Evolutionary conservation across 164 flowering plant species (phyloP), one percentile per base, ranked within the genome.

Genomic region (Kalanchoe fedtschenkoi): DNA sequence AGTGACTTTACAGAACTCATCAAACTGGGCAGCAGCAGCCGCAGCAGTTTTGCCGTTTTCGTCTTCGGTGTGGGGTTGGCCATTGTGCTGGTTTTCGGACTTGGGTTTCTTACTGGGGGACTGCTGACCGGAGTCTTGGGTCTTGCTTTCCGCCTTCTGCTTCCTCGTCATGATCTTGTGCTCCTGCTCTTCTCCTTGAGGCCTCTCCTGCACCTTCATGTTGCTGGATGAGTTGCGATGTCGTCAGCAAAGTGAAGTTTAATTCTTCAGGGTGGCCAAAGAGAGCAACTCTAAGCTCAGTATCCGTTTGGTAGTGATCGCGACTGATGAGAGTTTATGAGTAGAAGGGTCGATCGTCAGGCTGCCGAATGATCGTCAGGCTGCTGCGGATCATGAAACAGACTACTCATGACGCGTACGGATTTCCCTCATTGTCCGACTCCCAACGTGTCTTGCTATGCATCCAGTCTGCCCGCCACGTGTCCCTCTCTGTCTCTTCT

Each of bases 171-270:
- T 67, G 60, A 63, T 46, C 53, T 75, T 77, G 9, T 79, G 86
- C 35, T 83, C 85, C 26, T 65, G 77, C 22, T 54, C 61, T 32
- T 61, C 35, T 30, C 78, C 65, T 4, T 82, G 81, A 11, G 95
- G 76, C 71, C 89, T 78, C 61, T 82, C 89, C 63, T 76, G 83
- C 37, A 76, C 86, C 87, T 81, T 66, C 22, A 43, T 30, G 24
- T 47, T 58, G 32, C 62, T 10, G 24, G 38, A 22, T 32, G 10
- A 32, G 38, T 15, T 32, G n/a, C n/a, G n/a, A n/a, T n/a, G n/a
- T n/a, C n/a, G n/a, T n/a, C n/a, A n/a, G n/a, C n/a, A n/a, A n/a
- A n/a, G n/a, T n/a, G n/a, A n/a, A n/a, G n/a, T n/a, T n/a, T n/a
- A n/a, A n/a, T n/a, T n/a, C n/a, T n/a, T n/a, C n/a, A n/a, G n/a